Percentiles rank a stretch among this genome's conserved stretches.
These are phyloP conservation scores for Canavalia ensiformis DNA, from an alignment of 306 rosid species.

Conservation along the genomic window DNA sequence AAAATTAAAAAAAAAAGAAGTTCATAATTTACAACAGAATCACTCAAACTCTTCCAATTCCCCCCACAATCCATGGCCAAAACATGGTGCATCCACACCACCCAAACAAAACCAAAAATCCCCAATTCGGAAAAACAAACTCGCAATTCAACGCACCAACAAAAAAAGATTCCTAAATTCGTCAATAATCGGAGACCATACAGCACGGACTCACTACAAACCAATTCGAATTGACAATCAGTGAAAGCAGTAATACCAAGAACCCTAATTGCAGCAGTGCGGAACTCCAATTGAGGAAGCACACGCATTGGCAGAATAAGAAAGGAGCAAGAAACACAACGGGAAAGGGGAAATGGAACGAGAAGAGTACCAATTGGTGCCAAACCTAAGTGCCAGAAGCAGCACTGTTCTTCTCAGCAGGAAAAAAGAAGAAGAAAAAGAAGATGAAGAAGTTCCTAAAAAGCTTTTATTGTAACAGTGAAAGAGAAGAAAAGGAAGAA, in stretches of 20 bases:
- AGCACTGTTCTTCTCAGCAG: neutral
- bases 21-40: conserved; percentile 35
- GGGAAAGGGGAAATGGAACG: neutral
- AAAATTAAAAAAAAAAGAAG: neutral
- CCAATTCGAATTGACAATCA: conserved; percentile 1
- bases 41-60: conserved; percentile 27
- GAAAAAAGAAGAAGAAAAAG: neutral
- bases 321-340: neutral
- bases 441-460: conserved; percentile 26
- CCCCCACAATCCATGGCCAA: conserved; percentile 30
- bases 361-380: conserved; percentile 15
- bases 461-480: neutral
- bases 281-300: conserved; percentile 16
- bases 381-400: conserved; percentile 34
- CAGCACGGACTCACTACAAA: neutral
- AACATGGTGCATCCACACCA: conserved; percentile 23
- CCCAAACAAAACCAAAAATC: conserved; percentile 21
- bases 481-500: conserved; percentile 20
- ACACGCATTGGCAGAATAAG: conserved; percentile 28
- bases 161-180: neutral
- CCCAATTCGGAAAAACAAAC: conserved; percentile 5
- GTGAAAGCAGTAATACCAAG: conserved; percentile 33
- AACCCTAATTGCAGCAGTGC: conserved; percentile 44
- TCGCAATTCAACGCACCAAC: neutral
- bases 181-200: neutral